Conservation (phyloP, 2,329 filamentous ascomycete species). For the Phoma sp. region DNA sequence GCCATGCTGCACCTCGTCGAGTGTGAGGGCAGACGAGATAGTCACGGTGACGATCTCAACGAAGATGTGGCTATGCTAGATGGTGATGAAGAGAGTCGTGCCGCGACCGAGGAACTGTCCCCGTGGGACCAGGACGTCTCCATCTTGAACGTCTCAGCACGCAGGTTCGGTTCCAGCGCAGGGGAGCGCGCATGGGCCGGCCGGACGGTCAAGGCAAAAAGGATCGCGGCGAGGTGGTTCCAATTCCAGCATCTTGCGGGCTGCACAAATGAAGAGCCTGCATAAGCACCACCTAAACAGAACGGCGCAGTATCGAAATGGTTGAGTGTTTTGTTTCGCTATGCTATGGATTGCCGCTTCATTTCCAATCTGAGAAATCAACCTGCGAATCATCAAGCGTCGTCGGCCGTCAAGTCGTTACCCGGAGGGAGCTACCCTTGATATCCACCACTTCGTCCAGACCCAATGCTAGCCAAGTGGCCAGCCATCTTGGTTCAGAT, state of each 20-base stretch:
- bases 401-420: constrained; percentile 38
- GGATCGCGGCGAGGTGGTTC: constrained; percentile 56
- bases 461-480: constrained; percentile 18
- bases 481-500: constrained; percentile 11
- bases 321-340: constrained; percentile 17
- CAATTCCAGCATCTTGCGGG: constrained; percentile 30
- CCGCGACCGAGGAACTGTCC: constrained; percentile 23
- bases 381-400: constrained; percentile 26
- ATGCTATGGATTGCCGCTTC: constrained; percentile 19
- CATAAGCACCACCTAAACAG: constrained; percentile 12
- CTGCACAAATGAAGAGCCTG: constrained; percentile 7
- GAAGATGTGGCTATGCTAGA: constrained; percentile 56
- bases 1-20: constrained; percentile 53
- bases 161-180: constrained; percentile 41
- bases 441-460: constrained; percentile 24
- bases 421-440: constrained; percentile 21
- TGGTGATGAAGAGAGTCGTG: constrained; percentile 13
- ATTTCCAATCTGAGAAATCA: constrained; percentile 17
- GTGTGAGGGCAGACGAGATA: constrained; percentile 29
- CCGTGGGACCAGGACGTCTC: constrained; percentile 56
- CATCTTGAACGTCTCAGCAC: constrained; percentile 57
- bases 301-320: background rate
- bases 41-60: constrained; percentile 52
- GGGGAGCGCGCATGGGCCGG: constrained; percentile 55
- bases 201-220: constrained; percentile 52